Evolutionary conservation across 495 filamentous ascomycete genomes (phyloP), one percentile per base, ranked within the genome.

Genomic region (Parathielavia hyrcaniae): DNA sequence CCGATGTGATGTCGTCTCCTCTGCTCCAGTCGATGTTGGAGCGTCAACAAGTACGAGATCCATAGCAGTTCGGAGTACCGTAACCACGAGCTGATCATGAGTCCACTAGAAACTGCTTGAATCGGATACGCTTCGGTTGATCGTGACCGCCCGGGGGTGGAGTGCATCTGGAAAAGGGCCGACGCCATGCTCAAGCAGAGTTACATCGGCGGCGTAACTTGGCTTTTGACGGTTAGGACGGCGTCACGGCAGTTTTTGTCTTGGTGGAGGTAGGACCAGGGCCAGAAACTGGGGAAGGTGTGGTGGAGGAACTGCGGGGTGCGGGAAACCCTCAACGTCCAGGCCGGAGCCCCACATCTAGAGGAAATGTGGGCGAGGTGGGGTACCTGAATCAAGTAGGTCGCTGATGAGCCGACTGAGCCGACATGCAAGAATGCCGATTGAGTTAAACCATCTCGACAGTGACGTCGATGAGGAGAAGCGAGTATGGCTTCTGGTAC

Each of bases 131-230:
- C 22, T 32, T 34, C 23, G 13, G 32, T 26, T 7, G 19, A 26
- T 20, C 16, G n/a, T 19, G 5, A 44, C 40, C n/a, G 40, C 40
- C 3, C 4, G 10, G 26, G 6, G 50, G 34, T 22, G 20, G 36
- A 34, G 22, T 32, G n/a, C 50, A 30, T 26, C 4, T 11, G 22
- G 19, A 55, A 55, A 55, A 35, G 53, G 53, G 13, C 53, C 53
- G 53, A 55, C 46, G 53, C 41, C n/a, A 17, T 55, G 53, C 53
- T 46, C 26, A 7, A 32, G 5, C 26, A 49, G 9, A 26, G 46
- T 22, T 34, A 19, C 46, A 30, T 30, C 10, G 9, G 45, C 6
- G 20, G 40, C 12, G 22, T 2, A 19, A 40, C 51, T 53, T 26
- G 50, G 22, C 32, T 53, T 26, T 23, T 10, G 6, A 6, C 38